phyloP scores from a whole-genome alignment of 106 monocot genomes.

The Dioscorea dumetorum region DNA sequence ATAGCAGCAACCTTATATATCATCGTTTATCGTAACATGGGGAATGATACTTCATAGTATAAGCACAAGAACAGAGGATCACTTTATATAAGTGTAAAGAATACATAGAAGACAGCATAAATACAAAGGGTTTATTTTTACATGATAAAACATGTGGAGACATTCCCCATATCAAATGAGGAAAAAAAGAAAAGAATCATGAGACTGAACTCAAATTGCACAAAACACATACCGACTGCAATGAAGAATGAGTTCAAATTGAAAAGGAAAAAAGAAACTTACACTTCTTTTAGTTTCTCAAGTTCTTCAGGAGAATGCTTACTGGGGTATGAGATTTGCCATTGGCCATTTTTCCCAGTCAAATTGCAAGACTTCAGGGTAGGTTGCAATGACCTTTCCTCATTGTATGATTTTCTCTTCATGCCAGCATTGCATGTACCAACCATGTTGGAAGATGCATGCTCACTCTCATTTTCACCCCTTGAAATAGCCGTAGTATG shows the following conservation, averaged over 20 bases:
- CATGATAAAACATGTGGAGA: neutral
- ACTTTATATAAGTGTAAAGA: neutral
- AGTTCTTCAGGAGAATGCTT: slow-evolving; percentile 26
- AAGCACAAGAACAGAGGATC: neutral
- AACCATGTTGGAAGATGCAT: slow-evolving; percentile 9
- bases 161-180: neutral
- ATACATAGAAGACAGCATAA: neutral
- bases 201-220: too few species aligned
- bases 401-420: slow-evolving; percentile 31
- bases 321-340: neutral
- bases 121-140: neutral
- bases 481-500: neutral
- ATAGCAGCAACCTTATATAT: neutral
- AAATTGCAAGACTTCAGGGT: slow-evolving; percentile 3
- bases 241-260: neutral
- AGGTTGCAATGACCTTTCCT: slow-evolving; percentile 1
- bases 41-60: neutral
- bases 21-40: neutral
- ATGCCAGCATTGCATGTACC: neutral
- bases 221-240: neutral
- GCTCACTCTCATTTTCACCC: slow-evolving; percentile 16
- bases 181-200: neutral
- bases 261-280: slow-evolving; percentile 19
- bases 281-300: slow-evolving; percentile 70
- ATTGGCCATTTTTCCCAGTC: slow-evolving; percentile 7